phyloP scores from a whole-genome alignment of 23 red algal genomes.

The Gracilariopsis chorda region DNA sequence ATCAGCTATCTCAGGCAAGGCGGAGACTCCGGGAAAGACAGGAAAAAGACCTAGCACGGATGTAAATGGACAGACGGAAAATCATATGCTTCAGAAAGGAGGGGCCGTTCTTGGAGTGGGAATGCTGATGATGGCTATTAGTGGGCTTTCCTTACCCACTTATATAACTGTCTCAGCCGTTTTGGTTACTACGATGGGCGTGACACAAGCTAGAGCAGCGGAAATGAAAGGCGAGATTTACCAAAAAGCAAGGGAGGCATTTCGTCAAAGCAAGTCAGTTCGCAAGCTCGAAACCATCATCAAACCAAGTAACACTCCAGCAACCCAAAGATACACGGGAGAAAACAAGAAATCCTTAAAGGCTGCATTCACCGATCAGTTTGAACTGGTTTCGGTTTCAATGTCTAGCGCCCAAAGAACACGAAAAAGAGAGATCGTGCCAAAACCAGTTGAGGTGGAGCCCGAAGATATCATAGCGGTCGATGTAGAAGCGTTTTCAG shows the following conservation, averaged over 20 bases:
- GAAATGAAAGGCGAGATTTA: not conserved
- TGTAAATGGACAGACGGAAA: not conserved
- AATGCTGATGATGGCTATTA: not conserved
- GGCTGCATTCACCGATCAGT: no score
- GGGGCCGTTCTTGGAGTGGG: not conserved
- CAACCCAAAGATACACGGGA: not conserved
- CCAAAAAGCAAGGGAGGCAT: not conserved
- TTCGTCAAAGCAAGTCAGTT: not conserved
- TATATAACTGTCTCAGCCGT: not conserved
- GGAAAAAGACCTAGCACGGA: no score
- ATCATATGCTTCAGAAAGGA: not conserved
- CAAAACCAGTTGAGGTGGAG: not conserved
- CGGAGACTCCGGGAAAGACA: no score
- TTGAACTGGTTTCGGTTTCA: not conserved
- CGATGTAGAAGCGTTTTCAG: not conserved
- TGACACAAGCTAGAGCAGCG: not conserved
- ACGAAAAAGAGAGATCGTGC: not conserved
- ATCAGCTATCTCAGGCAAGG: not conserved
- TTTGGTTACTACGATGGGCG: not conserved
- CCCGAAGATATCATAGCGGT: not conserved
- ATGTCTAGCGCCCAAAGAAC: not conserved
- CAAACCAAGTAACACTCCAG: no score
- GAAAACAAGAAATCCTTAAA: not conserved
- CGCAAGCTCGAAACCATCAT: not conserved
- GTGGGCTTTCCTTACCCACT: not conserved